Percentiles rank a stretch among this genome's conserved stretches.
phyloP scores from a whole-genome alignment of 2,329 filamentous ascomycete species.

The Lomentospora prolificans region DNA sequence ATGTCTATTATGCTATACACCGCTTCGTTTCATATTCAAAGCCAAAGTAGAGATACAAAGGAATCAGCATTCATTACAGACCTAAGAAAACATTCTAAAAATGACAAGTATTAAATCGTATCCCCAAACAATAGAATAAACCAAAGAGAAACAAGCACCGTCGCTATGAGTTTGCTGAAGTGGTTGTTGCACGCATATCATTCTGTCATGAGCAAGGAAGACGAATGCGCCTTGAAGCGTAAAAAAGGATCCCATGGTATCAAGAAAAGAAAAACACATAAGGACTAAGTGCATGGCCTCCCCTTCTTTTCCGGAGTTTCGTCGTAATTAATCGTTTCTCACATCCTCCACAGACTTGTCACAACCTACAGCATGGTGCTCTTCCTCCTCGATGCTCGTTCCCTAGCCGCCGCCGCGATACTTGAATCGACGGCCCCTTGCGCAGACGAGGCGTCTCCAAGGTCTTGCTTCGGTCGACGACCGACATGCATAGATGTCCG shows the following conservation, averaged over 20 bases:
- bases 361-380: constrained; percentile 48
- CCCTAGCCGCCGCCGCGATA: constrained; percentile 7
- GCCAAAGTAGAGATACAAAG: no score
- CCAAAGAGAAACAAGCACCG: background rate
- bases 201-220: background rate
- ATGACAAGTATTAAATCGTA: background rate
- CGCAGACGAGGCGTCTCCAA: constrained; percentile 19
- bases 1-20: no score
- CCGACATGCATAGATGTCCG: constrained; percentile 31
- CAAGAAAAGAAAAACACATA: constrained; percentile 2
- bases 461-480: constrained; percentile 17
- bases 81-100: no score
- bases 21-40: no score
- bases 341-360: background rate
- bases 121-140: background rate
- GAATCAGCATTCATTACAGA: no score
- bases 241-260: background rate
- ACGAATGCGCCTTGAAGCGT: constrained; percentile 1
- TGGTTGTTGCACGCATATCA: background rate
- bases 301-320: background rate
- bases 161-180: constrained; percentile 6
- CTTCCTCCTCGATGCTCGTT: constrained; percentile 32
- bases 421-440: constrained; percentile 18
- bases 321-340: background rate
- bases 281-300: background rate